Conservation (phyloP, 1,284 basidiomycete genomes). For the Macrocystidia cucumis region DNA sequence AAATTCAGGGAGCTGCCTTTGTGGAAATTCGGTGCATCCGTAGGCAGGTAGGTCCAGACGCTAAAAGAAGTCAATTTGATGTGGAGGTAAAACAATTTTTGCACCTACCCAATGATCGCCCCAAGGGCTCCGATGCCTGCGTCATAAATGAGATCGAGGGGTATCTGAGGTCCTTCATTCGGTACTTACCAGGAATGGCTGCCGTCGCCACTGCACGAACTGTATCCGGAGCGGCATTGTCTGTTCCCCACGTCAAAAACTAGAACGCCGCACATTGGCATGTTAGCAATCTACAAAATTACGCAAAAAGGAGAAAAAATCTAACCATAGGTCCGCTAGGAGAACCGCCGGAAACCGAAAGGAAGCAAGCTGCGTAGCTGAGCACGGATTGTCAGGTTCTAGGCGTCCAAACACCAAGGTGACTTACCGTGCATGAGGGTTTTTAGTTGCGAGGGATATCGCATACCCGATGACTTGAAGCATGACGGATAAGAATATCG, state of each 20-base stretch:
- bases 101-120: slow-evolving; percentile 27
- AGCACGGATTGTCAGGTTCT: not conserved
- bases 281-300: too few species aligned
- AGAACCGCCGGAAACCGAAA: slow-evolving; percentile 24
- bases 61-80: slow-evolving; percentile 15
- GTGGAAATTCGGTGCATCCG: slow-evolving; percentile 32
- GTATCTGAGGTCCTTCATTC: not conserved
- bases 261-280: too few species aligned
- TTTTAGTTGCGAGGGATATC: slow-evolving; percentile 22
- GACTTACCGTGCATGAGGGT: slow-evolving; percentile 25
- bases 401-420: not conserved
- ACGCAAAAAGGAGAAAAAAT: too few species aligned
- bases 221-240: slow-evolving; percentile 31
- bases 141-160: not conserved
- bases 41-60: slow-evolving; percentile 28
- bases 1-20: slow-evolving; percentile 36
- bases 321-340: slow-evolving; percentile 24
- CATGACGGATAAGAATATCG: slow-evolving; percentile 19
- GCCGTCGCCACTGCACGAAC: slow-evolving; percentile 27
- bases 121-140: slow-evolving; percentile 27
- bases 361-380: slow-evolving; percentile 31
- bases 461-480: slow-evolving; percentile 27
- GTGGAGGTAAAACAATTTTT: not conserved
- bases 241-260: slow-evolving; percentile 29
- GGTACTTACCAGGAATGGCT: slow-evolving; percentile 21